phyloP scores from a whole-genome alignment of 2,329 filamentous ascomycete species.

The Grosmannia serpens region DNA sequence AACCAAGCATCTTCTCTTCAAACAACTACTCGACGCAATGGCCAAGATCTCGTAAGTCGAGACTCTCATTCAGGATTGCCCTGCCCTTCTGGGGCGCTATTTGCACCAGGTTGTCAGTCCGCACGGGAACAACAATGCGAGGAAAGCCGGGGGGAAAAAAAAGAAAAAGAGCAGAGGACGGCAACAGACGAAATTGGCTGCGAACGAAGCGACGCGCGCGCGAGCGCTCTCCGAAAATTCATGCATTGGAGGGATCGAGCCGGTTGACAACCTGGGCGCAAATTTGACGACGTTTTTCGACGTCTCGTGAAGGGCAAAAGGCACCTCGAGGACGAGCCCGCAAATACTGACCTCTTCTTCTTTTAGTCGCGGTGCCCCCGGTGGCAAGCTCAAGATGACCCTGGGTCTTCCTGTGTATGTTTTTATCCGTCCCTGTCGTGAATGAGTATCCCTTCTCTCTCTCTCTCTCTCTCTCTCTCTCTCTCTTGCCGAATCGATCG shows the following conservation, averaged over 20 bases:
- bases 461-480: background rate
- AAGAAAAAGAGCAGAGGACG: background rate
- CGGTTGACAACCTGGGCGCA: background rate
- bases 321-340: background rate
- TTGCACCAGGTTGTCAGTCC: background rate
- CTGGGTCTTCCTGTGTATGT: constrained; percentile 99
- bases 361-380: constrained; percentile 71
- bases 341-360: background rate
- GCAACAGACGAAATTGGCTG: background rate
- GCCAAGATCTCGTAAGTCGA: constrained; percentile 50
- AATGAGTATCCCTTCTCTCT: background rate
- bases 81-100: background rate
- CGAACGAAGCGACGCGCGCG: background rate
- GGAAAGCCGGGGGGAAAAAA: background rate
- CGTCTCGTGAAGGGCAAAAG: background rate
- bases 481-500: background rate
- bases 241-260: background rate
- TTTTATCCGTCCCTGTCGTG: constrained; percentile 10
- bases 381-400: constrained; percentile 99
- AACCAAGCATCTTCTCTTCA: background rate
- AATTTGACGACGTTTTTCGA: background rate
- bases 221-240: background rate
- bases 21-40: constrained; percentile 28
- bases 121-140: background rate
- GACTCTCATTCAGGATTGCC: background rate